Evolutionary conservation across 768 basidiomycete species (phyloP).

Genomic region (Xanthoconium purpureum): DNA sequence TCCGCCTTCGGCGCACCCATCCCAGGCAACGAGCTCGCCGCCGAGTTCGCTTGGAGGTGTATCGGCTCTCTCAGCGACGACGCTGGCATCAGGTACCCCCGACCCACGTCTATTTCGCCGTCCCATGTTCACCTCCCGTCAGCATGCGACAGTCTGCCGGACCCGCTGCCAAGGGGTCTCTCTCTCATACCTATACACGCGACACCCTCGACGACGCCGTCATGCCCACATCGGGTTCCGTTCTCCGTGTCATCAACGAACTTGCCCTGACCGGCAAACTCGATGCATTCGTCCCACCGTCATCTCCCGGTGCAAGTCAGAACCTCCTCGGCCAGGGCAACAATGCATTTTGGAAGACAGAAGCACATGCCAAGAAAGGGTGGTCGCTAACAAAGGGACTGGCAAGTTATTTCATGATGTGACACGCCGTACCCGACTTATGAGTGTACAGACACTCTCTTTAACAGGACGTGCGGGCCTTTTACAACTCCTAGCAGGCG

Average conservation of each 20-base stretch:
- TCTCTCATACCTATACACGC: constrained; percentile 71
- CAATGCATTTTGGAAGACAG: constrained; percentile 29
- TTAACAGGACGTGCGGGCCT: constrained; percentile 70
- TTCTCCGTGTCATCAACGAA: constrained; percentile 22
- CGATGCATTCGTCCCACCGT: constrained; percentile 14
- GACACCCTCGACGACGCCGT: constrained; percentile 42
- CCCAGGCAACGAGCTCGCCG: constrained; percentile 69
- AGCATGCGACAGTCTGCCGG: constrained; percentile 88
- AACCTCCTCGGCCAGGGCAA: constrained; percentile 20
- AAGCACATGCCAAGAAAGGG: constrained; percentile 20
- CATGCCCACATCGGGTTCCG: constrained; percentile 26
- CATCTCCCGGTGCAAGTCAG: neutral
- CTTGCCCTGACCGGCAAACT: constrained; percentile 20
- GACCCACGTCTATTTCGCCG: neutral
- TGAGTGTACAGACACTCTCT: constrained; percentile 59
- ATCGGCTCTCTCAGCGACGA: constrained; percentile 66
- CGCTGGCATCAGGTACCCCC: constrained; percentile 73
- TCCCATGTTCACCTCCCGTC: constrained; percentile 5
- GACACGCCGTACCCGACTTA: neutral
- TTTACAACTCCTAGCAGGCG: constrained; percentile 57
- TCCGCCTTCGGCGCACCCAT: constrained; percentile 6
- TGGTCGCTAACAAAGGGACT: constrained; percentile 22
- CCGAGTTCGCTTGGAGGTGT: constrained; percentile 78
- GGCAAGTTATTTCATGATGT: constrained; percentile 12
- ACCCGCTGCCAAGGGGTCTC: constrained; percentile 72